Base-by-base conservation (phyloP, 2,329 filamentous ascomycete genomes). In the Sporothrix schenckii region DNA sequence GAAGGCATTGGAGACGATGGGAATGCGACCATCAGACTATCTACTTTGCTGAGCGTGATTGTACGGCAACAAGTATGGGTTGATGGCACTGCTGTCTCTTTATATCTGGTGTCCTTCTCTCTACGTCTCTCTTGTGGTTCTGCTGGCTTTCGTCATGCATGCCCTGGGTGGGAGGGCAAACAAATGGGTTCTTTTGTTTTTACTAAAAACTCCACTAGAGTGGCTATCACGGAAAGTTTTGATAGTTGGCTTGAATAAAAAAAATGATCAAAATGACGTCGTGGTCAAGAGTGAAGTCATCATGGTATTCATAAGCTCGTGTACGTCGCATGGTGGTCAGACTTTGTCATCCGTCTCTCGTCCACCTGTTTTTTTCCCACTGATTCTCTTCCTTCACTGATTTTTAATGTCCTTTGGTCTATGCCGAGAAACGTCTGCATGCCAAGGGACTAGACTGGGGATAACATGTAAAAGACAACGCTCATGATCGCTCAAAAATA, bases 211-310 rank as follows among this genome's bases (percentile, higher is more conserved):
- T 44, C 53, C 21, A 68, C 50, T 30, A 49, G 53, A 54, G 66
- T 54, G 66, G 50, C 66, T 68, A 68, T 68, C 66, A 49, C 63
- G 66, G 19, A 68, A 49, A 49, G 41, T 49, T 68, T 50, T 60
- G 66, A 60, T 68, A 68, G 66, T 68, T 65, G 69, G 61, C 34
- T 65, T 71, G 65, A 71, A 71, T 68, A 13, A 68, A 68, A 68
- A 70, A 71, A 71, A 71, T 49, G 65, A 68, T 53, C 39, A 60
- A 67, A 68, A 67, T 60, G 13, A 54, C 52, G 34, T 16, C 27
- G 41, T 39, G 16, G n/a, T 19, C 19, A 34, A 30, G 14, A 47
- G 39, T 50, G 54, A 66, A 66, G 41, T 54, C 49, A 30, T 69
- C 21, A 13, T 47, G 5, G 6, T 52, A 27, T 50, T 60, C 39